Evolutionary conservation across 192 early-diverging fungal genomes (phyloP), one percentile per base, ranked within the genome.

Genomic region (Radiomyces spectabilis): DNA sequence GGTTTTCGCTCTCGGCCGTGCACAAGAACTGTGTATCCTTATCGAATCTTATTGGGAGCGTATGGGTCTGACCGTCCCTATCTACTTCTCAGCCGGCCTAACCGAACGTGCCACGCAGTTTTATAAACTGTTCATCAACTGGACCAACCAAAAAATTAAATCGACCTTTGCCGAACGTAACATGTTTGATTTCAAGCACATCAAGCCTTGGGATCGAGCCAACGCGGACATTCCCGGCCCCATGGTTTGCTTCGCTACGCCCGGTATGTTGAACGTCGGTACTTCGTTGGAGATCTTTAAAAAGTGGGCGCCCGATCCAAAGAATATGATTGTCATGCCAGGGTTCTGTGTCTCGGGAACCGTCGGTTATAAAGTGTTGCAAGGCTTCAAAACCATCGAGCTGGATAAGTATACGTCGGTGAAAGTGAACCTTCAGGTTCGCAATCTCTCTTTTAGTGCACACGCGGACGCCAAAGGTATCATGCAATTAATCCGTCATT

Each of bases 401-500:
- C 77, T 93, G 7, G 96, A 97, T 69, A 62, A 73, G 19, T 85
- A 79, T 46, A 89, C 83, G 9, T 70, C 71, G 27, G 74, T 91
- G 5, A 62, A 86, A 24, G 93, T 95, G 41, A 93, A 95, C 35
- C 65, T 96, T n/a, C 84, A 88, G 59, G 93, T 99, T 44, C 77
- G 91, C 55, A 94, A 97, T 63, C 69, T 99, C 22, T 94, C 92
- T 0, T 99, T 99, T 61, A 93, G 90, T 53, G 96, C 94, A 0
- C 96, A 99, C 37, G 94, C 96, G 1, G 96, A 99, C 59, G 88
- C 93, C 7, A 96, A 97, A 66, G 96, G 96, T 4, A 99, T 99
- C 52, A 82, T 99, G 85, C 86, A 92, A 71, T 75, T 99, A 26
- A 92, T 96, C 50, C 80, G 82, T 4, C 90, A 94, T 72, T 92